Conservation (phyloP, 2,329 filamentous ascomycete species). For the Trichoderma sp. region DNA sequence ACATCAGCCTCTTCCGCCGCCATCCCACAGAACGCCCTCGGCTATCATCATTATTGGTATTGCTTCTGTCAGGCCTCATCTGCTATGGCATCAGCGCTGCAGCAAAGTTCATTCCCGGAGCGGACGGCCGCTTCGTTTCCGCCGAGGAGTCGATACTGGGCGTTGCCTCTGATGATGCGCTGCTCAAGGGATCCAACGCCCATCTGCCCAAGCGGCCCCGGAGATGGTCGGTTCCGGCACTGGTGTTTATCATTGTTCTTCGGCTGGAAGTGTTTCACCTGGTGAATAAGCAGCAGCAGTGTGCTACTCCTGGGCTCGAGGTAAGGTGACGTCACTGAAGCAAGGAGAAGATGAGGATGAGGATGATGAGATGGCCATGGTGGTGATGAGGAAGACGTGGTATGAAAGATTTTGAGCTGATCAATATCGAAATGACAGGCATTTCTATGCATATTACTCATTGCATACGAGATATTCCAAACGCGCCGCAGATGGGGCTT, state of each 20-base stretch:
- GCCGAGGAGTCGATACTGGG: constrained; percentile 31
- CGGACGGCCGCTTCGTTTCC: constrained; percentile 51
- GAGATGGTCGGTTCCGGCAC: constrained; percentile 48
- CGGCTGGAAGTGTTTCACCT: constrained; percentile 53
- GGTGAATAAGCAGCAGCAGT: constrained; percentile 53
- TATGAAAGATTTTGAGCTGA: background rate
- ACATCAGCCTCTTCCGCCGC: background rate
- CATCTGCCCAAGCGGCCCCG: constrained; percentile 51
- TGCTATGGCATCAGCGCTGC: constrained; percentile 48
- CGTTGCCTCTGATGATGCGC: constrained; percentile 32
- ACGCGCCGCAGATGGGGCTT: constrained; percentile 39
- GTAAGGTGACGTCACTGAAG: constrained; percentile 36
- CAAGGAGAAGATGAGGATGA: background rate
- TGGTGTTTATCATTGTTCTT: constrained; percentile 50
- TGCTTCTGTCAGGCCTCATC: constrained; percentile 49
- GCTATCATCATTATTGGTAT: constrained; percentile 51
- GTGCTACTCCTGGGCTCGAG: constrained; percentile 54
- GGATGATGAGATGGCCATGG: background rate
- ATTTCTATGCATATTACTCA: constrained; percentile 50
- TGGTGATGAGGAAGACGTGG: too few species aligned
- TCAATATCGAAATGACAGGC: constrained; percentile 40
- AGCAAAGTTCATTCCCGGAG: constrained; percentile 51
- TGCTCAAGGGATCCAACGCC: constrained; percentile 41
- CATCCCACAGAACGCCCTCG: constrained; percentile 49
- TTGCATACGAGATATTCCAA: constrained; percentile 50